These are phyloP conservation scores for Draba incana DNA, from an alignment of 345 rosid species.

Conservation along the genomic window DNA sequence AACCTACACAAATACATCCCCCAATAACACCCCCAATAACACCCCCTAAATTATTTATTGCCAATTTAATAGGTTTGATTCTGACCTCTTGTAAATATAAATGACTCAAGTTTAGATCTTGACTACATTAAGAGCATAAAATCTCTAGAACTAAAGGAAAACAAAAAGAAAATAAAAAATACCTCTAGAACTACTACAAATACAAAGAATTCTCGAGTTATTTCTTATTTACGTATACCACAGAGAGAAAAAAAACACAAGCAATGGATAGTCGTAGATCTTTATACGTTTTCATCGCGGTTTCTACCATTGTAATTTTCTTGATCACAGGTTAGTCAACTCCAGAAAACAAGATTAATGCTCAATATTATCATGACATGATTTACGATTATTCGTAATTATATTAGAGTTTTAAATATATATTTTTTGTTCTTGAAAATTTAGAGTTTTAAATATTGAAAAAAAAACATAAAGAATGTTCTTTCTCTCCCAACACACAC, in stretches of 20 bases:
- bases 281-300: neutral
- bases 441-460: neutral
- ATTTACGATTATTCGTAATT: neutral
- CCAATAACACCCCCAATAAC: too few species aligned
- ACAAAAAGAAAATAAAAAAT: neutral
- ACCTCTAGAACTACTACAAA: neutral
- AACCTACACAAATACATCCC: too few species aligned
- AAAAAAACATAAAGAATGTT: neutral
- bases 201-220: too few species aligned
- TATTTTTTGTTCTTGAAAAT: too few species aligned
- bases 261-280: constrained; percentile 7
- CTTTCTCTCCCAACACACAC: too few species aligned
- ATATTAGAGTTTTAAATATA: too few species aligned
- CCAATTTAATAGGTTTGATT: too few species aligned
- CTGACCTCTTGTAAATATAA: neutral
- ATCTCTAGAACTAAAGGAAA: neutral
- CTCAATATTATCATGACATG: neutral
- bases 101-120: neutral
- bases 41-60: too few species aligned
- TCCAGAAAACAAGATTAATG: neutral
- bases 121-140: neutral
- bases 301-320: constrained; percentile 11
- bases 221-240: too few species aligned
- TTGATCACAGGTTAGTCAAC: constrained; percentile 17
- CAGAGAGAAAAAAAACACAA: neutral